Evolutionary conservation across 768 basidiomycete species (phyloP).

Genomic region (Leccinum longicurvipes): DNA sequence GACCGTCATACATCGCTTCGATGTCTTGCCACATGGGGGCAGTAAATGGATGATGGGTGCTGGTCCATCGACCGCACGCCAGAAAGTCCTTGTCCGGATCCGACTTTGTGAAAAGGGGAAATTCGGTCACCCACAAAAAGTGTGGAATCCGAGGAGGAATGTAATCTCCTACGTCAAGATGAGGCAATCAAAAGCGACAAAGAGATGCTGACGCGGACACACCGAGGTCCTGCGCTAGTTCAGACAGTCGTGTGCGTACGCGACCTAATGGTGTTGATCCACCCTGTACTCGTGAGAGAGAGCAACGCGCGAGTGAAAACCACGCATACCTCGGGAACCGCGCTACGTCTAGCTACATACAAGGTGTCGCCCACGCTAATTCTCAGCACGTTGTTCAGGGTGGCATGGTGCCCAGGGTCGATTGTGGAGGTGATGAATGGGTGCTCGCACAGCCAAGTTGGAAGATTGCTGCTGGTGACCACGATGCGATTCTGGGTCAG

Average conservation of each 20-base stretch:
- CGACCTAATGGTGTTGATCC: constrained; percentile 82
- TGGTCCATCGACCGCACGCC: constrained; percentile 86
- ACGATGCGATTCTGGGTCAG: constrained; percentile 45
- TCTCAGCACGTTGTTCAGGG: constrained; percentile 41
- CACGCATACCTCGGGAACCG: constrained; percentile 48
- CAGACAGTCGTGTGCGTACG: constrained; percentile 61
- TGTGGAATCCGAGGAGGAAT: constrained; percentile 58
- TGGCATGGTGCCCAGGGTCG: constrained; percentile 25
- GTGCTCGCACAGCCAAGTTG: constrained; percentile 46
- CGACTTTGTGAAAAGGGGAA: constrained; percentile 84
- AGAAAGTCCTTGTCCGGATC: constrained; percentile 87
- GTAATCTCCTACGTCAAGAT: constrained; percentile 48
- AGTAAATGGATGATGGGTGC: constrained; percentile 94
- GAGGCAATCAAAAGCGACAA: background rate
- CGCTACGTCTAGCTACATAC: constrained; percentile 53
- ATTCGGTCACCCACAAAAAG: constrained; percentile 95
- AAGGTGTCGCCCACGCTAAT: constrained; percentile 52
- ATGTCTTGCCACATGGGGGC: constrained; percentile 93
- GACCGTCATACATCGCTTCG: constrained; percentile 66
- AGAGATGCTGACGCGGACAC: constrained; percentile 19
- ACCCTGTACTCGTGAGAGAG: constrained; percentile 51
- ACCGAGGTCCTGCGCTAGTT: constrained; percentile 66
- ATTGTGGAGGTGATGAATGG: constrained; percentile 24
- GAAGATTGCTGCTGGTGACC: constrained; percentile 44
- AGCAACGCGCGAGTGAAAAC: constrained; percentile 1